These are phyloP conservation scores for Asterophora parasitica DNA, from an alignment of 768 basidiomycete species.

Conservation along the genomic window DNA sequence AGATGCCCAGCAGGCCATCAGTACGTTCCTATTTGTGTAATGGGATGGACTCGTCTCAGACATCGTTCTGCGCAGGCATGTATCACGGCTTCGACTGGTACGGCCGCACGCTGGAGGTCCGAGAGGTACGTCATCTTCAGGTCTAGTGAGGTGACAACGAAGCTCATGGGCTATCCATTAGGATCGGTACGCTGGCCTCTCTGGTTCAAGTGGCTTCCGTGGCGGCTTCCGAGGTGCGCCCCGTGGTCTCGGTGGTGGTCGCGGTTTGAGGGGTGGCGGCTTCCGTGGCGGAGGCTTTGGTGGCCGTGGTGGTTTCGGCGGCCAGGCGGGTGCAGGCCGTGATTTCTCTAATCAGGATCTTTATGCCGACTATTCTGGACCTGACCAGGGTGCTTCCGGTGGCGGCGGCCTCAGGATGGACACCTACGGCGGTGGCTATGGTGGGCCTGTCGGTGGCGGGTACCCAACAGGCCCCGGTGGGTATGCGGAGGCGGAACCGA, in stretches of 20 bases:
- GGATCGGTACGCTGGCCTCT: conserved; percentile 87
- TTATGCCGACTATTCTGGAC: conserved; percentile 91
- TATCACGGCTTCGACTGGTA: conserved; percentile 99
- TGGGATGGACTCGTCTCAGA: conserved; percentile 6
- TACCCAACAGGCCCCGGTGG: conserved; percentile 27
- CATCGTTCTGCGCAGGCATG: conserved; percentile 55
- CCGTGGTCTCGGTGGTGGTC: conserved; percentile 33
- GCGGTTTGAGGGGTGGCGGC: conserved; percentile 34
- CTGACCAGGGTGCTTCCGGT: conserved; percentile 57
- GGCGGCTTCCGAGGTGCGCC: conserved; percentile 43
- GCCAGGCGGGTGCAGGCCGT: conserved; percentile 51
- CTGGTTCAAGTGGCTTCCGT: conserved; percentile 62
- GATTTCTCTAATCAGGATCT: conserved; percentile 86
- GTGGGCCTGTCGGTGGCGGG: conserved; percentile 28
- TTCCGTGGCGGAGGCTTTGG: conserved; percentile 49
- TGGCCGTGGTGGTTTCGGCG: conserved; percentile 50
- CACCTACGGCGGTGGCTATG: conserved; percentile 27
- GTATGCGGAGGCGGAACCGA: conserved; percentile 70
- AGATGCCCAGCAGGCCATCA: conserved; percentile 89
- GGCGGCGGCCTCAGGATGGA: conserved; percentile 34
- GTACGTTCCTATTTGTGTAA: conserved; percentile 42
- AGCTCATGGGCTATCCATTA: conserved; percentile 20
- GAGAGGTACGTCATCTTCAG: conserved; percentile 56
- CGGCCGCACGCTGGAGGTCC: conserved; percentile 90
- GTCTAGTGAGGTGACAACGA: neutral